Evolutionary conservation across 176 grass and related monocot genomes (phyloP).

Genomic region (Eragrostis curvula): DNA sequence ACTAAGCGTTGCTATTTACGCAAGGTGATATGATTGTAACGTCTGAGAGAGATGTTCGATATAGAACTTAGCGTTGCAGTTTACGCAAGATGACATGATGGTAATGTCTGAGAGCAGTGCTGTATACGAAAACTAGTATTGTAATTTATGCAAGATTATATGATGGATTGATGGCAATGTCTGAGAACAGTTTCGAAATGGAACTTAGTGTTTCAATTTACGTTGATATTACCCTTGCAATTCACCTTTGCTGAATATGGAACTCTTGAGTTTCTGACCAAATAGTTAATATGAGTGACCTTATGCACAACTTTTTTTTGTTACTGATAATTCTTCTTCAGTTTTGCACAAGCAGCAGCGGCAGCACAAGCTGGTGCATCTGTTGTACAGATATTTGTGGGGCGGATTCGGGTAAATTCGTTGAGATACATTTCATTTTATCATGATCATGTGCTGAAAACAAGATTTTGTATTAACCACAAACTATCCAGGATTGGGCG

Average conservation of each 20-base stretch:
- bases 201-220: not conserved
- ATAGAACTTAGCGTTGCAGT: no score
- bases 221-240: no score
- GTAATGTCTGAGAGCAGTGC: no score
- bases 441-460: not conserved
- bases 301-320: conserved; percentile 5
- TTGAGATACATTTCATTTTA: not conserved
- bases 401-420: conserved; percentile 80
- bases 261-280: not conserved
- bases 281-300: conserved; percentile 31
- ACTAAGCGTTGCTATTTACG: not conserved
- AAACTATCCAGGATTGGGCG: conserved; percentile 79
- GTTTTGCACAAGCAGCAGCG: conserved; percentile 96
- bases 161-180: not conserved
- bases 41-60: no score
- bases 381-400: conserved; percentile 97
- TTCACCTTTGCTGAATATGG: no score
- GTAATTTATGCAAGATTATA: conserved; percentile 23
- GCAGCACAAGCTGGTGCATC: conserved; percentile 98
- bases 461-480: conserved; percentile 17
- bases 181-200: not conserved
- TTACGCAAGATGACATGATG: no score
- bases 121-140: no score
- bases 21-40: no score
- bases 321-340: conserved; percentile 49